Conservation (phyloP, 2,329 filamentous ascomycete species). For the Monilinia fructigena region DNA sequence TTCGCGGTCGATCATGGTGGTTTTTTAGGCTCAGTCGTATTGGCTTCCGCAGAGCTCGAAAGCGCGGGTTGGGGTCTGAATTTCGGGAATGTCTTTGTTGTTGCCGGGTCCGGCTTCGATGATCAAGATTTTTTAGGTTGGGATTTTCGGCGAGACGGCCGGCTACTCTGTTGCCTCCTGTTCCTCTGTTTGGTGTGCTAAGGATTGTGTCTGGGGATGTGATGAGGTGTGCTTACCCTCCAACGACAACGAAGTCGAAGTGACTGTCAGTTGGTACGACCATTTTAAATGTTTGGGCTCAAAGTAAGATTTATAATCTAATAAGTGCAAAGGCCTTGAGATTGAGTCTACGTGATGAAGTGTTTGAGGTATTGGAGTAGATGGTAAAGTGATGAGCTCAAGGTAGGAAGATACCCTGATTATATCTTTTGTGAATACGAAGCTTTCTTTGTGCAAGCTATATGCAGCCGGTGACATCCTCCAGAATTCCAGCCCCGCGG, state of each 20-base stretch:
- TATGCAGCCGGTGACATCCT: neutral
- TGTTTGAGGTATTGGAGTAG: neutral
- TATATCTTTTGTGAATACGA: neutral
- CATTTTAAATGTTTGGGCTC: neutral
- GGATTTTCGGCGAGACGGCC: conserved; percentile 52
- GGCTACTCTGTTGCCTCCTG: conserved; percentile 50
- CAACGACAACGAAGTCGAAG: conserved; percentile 14
- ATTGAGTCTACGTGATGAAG: neutral
- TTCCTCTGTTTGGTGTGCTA: conserved; percentile 43
- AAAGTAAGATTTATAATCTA: neutral
- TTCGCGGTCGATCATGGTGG: conserved; percentile 56
- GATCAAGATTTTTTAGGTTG: conserved; percentile 47
- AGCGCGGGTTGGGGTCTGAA: conserved; percentile 53
- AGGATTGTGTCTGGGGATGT: neutral
- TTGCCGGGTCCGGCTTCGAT: conserved; percentile 51
- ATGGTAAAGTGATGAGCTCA: neutral
- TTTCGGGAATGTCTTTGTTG: conserved; percentile 50
- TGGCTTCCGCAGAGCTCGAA: conserved; percentile 55
- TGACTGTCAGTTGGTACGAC: neutral
- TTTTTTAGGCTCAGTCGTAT: conserved; percentile 62
- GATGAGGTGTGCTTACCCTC: neutral
- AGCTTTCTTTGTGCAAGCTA: no score
- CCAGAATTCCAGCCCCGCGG: no score
- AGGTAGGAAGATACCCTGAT: neutral
- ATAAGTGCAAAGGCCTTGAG: neutral